A percentile compares a stretch with the other conserved stretches of the same genome.
Conservation (phyloP, 352 stramenopile genomes). For the Thraustochytrium striatum region DNA sequence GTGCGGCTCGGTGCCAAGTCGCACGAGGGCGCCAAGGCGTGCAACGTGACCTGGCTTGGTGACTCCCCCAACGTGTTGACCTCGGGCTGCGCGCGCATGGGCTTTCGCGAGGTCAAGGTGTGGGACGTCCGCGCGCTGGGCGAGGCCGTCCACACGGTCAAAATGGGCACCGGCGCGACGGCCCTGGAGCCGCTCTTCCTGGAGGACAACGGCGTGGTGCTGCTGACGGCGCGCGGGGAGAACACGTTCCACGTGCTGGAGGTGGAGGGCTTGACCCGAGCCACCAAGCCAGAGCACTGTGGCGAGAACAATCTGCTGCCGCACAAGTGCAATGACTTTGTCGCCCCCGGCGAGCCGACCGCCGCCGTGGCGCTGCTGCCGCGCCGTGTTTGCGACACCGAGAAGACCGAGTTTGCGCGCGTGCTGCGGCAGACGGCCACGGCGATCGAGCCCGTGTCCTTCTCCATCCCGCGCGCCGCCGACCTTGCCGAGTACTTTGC, state of each 20-base stretch:
- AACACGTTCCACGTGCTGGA: conserved; percentile 31
- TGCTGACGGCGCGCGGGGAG: conserved; percentile 31
- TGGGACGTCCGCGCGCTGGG: conserved; percentile 12
- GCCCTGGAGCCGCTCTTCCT: conserved; percentile 10
- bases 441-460: conserved; percentile 35
- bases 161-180: conserved; percentile 2
- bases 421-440: conserved; percentile 36
- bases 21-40: conserved; percentile 39
- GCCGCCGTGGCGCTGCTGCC: conserved; percentile 21
- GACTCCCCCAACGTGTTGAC: conserved; percentile 8
- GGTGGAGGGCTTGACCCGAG: background rate
- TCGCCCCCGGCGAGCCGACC: background rate
- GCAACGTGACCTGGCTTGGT: conserved; percentile 2
- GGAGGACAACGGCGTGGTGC: conserved; percentile 32
- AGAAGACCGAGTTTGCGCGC: background rate
- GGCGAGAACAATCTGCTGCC: background rate
- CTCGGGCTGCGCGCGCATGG: conserved; percentile 16
- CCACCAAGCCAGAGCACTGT: background rate
- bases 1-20: background rate
- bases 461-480: conserved; percentile 11
- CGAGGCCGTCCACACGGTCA: background rate
- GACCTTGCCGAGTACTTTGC: conserved; percentile 42
- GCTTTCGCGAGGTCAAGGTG: conserved; percentile 30
- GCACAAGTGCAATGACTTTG: conserved; percentile 16
- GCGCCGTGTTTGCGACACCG: background rate